Evolutionary conservation across 2,329 filamentous ascomycete species (phyloP).

Genomic region (Penicillium glabrum): DNA sequence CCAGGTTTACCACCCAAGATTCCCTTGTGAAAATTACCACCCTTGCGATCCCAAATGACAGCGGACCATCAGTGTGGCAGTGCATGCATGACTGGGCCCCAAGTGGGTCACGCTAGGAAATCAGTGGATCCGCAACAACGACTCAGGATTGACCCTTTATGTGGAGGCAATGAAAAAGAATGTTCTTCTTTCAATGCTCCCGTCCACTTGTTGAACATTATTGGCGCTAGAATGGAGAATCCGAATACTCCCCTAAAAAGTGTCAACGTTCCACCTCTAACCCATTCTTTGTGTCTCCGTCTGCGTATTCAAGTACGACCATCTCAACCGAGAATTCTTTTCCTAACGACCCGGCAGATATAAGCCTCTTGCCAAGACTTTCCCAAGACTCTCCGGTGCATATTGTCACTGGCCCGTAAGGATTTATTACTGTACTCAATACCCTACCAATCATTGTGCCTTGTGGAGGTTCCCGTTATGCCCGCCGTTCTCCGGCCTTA

Average conservation of each 20-base stretch:
- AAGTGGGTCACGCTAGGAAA: conserved; percentile 26
- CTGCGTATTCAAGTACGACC: background rate
- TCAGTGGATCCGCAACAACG: conserved; percentile 22
- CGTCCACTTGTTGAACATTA: background rate
- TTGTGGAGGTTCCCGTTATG: conserved; percentile 7
- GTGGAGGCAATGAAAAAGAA: conserved; percentile 24
- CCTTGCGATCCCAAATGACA: conserved; percentile 19
- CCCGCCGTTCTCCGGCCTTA: background rate
- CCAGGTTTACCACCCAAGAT: background rate
- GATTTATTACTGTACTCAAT: background rate
- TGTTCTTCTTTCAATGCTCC: conserved; percentile 17
- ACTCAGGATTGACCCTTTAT: conserved; percentile 21
- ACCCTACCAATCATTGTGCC: background rate
- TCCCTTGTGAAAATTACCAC: background rate
- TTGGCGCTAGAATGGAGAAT: background rate
- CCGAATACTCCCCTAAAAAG: conserved; percentile 7
- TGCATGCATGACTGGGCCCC: conserved; percentile 25
- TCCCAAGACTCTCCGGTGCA: conserved; percentile 13
- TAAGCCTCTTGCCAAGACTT: conserved; percentile 26
- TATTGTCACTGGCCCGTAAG: conserved; percentile 12
- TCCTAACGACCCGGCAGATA: conserved; percentile 8
- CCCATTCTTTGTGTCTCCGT: background rate
- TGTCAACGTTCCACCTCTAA: background rate
- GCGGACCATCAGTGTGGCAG: conserved; percentile 29
- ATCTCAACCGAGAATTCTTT: background rate